A percentile compares a stretch with the other conserved stretches of the same genome.
Evolutionary conservation across 2,329 filamentous ascomycete genomes (phyloP).

Genomic region (Lachnellula cervina): DNA sequence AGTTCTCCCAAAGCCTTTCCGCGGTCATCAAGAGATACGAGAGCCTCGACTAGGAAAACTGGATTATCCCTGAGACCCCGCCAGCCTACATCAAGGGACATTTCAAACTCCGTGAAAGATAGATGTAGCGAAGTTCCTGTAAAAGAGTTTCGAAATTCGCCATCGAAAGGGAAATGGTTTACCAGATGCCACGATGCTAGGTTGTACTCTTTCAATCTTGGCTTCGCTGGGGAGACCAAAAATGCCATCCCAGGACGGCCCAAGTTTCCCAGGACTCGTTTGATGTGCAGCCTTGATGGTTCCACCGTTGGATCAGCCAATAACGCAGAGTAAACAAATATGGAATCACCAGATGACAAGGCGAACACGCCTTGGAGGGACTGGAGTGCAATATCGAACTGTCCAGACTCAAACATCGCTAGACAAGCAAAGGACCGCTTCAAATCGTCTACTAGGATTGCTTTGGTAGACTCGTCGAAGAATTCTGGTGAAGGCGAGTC

Average conservation of each 20-base stretch:
- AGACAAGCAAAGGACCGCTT: not conserved
- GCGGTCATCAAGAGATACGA: not conserved
- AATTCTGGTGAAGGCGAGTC: too few relatives aligned
- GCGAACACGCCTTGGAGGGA: constrained; percentile 14
- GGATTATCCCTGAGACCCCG: not conserved
- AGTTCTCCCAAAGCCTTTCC: not conserved
- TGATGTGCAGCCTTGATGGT: constrained; percentile 4
- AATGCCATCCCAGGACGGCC: constrained; percentile 11
- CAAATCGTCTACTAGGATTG: too few relatives aligned
- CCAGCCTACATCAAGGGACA: not conserved
- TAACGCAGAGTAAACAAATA: constrained; percentile 21
- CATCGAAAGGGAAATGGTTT: not conserved
- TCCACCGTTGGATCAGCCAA: constrained; percentile 20
- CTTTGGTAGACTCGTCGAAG: too few relatives aligned
- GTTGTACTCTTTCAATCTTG: constrained; percentile 4
- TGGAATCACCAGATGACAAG: constrained; percentile 25
- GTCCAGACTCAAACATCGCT: constrained; percentile 10
- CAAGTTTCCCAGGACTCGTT: constrained; percentile 23
- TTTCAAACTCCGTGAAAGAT: constrained; percentile 3
- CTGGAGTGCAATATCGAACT: not conserved
- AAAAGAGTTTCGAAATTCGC: not conserved
- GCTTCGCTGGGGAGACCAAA: constrained; percentile 6
- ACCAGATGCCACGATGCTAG: constrained; percentile 9
- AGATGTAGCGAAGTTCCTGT: not conserved
- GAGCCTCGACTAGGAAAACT: not conserved